These are phyloP conservation scores for Clonostachys rhizophaga DNA, from an alignment of 2,329 filamentous ascomycete genomes.

Conservation along the genomic window DNA sequence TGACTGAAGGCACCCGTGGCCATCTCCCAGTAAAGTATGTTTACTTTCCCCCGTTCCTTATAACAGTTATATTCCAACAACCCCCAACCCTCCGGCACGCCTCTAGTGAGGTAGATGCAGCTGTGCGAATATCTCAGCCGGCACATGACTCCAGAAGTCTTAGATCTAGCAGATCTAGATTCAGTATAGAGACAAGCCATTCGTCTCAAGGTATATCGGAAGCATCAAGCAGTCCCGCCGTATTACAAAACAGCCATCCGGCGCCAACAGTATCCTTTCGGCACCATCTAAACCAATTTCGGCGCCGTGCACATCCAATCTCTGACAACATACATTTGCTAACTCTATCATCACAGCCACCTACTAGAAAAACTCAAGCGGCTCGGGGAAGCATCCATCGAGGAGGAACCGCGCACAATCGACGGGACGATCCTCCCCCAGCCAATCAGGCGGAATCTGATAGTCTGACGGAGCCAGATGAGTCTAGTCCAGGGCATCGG, in stretches of 20 bases:
- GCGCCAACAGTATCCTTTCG: conserved; percentile 8
- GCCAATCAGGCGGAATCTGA: conserved; percentile 40
- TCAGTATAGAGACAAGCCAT: too few species aligned
- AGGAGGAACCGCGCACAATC: conserved; percentile 19
- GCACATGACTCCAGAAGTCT: too few species aligned
- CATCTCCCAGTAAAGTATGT: conserved; percentile 54
- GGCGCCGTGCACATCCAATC: conserved; percentile 15
- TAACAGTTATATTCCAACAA: conserved; percentile 15
- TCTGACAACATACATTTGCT: conserved; percentile 20
- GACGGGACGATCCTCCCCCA: conserved; percentile 27
- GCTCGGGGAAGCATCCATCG: conserved; percentile 31
- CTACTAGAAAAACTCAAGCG: conserved; percentile 50
- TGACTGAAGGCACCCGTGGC: conserved; percentile 51
- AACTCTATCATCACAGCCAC: conserved; percentile 32
- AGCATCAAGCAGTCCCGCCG: too few species aligned
- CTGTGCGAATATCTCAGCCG: too few species aligned
- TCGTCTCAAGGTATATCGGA: too few species aligned
- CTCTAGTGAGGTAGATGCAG: too few species aligned
- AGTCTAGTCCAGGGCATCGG: too few species aligned
- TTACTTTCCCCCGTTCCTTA: conserved; percentile 23
- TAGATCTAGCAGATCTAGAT: too few species aligned
- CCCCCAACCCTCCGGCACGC: background rate
- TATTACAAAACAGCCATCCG: too few species aligned
- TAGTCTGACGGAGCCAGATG: conserved; percentile 11
- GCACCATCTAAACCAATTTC: conserved; percentile 14